These are phyloP conservation scores for Solanum chmielewskii DNA, from an alignment of 257 asterid genomes.

Conservation along the genomic window DNA sequence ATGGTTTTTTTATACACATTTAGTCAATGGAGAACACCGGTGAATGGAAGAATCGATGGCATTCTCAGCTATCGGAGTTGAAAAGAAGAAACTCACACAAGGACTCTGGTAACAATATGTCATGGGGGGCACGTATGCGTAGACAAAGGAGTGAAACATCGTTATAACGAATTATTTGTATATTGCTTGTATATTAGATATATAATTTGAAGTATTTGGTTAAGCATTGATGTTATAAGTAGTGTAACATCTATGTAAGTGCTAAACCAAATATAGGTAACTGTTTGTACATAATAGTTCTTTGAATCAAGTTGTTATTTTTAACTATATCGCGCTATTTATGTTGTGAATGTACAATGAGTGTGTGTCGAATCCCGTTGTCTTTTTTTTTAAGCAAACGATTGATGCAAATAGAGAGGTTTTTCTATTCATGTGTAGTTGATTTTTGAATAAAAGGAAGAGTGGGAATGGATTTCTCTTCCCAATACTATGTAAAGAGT, in stretches of 20 bases:
- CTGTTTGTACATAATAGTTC: background rate
- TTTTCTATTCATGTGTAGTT: background rate
- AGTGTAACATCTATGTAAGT: background rate
- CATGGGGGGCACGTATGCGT: conserved; percentile 79
- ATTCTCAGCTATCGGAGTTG: conserved; percentile 57
- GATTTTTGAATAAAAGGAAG: background rate
- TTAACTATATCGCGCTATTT: background rate
- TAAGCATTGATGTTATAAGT: background rate
- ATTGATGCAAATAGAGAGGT: background rate
- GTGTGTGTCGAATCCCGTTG: fast-evolving
- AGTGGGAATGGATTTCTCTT: background rate
- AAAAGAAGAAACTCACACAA: conserved; percentile 44
- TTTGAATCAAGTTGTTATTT: background rate
- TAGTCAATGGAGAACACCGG: conserved; percentile 44
- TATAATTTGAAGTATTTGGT: background rate
- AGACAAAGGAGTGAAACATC: conserved; percentile 33
- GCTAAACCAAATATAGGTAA: background rate
- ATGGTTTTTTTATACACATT: background rate
- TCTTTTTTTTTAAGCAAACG: fast-evolving
- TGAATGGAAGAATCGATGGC: conserved; percentile 69
- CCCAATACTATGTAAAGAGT: background rate
- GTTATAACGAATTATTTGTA: background rate
- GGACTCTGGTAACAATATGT: conserved; percentile 27
- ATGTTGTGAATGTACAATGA: background rate
- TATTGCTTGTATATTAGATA: background rate